These are phyloP conservation scores for Penicillium sp. DNA, from an alignment of 2,329 filamentous ascomycete genomes.

Conservation along the genomic window DNA sequence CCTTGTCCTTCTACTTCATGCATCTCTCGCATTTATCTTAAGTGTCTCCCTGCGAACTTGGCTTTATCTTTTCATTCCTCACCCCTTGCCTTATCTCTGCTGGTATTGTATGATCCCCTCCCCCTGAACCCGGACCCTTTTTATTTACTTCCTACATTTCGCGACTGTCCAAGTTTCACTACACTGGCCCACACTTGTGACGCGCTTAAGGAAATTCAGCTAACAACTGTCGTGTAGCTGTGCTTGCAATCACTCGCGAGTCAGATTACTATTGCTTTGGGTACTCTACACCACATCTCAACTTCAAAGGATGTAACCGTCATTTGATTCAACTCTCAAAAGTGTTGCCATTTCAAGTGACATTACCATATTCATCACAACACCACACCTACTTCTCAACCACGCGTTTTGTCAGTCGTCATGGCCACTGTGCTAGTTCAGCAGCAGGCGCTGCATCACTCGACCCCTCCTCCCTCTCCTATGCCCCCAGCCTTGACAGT, in stretches of 20 bases:
- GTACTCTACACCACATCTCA: neutral
- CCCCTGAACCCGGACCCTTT: neutral
- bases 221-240: neutral
- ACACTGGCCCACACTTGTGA: neutral
- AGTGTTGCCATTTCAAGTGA: neutral
- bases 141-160: slow-evolving; percentile 2
- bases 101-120: slow-evolving; percentile 8
- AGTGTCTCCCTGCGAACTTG: neutral
- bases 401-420: neutral
- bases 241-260: neutral
- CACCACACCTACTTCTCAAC: neutral
- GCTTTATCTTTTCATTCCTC: slow-evolving; percentile 4
- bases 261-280: neutral
- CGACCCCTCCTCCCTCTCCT: slow-evolving; percentile 49
- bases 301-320: slow-evolving; percentile 22
- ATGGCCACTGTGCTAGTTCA: slow-evolving; percentile 51
- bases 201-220: neutral
- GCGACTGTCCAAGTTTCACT: neutral
- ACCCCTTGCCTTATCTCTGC: slow-evolving; percentile 17
- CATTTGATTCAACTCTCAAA: neutral
- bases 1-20: slow-evolving; percentile 2
- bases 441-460: slow-evolving; percentile 44
- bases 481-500: slow-evolving; percentile 54
- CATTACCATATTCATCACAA: neutral
- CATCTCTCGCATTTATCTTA: neutral